Conservation (phyloP, 352 stramenopile genomes). For the Globisporangium mamillatum region DNA sequence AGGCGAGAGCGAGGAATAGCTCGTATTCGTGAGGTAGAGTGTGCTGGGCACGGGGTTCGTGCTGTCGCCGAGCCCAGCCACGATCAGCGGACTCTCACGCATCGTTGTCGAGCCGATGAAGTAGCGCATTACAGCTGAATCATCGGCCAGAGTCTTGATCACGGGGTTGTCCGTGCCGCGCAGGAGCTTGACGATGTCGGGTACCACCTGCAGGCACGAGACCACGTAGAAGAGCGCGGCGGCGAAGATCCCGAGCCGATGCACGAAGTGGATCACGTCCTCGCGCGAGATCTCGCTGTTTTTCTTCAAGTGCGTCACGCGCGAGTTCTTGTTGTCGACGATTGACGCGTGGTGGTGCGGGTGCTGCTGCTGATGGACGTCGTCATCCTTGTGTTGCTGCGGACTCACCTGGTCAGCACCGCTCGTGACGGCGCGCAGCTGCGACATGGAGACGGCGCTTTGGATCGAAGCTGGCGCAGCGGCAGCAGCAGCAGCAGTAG, state of each 20-base stretch:
- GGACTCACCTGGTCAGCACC: background rate
- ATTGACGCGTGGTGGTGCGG: background rate
- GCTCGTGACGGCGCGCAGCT: background rate
- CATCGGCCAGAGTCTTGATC: background rate
- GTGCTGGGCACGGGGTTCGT: conserved; percentile 25
- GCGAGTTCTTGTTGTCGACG: background rate
- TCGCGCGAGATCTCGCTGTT: conserved; percentile 2
- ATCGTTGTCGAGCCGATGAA: conserved; percentile 21
- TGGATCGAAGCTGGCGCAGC: background rate
- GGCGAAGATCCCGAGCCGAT: conserved; percentile 14
- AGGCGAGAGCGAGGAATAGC: conserved; percentile 17
- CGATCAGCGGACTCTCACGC: conserved; percentile 35
- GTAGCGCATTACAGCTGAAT: conserved; percentile 19
- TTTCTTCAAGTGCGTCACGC: conserved; percentile 1
- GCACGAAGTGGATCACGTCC: conserved; percentile 9
- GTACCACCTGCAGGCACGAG: conserved; percentile 13
- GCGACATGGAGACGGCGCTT: conserved; percentile 1
- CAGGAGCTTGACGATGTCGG: conserved; percentile 14
- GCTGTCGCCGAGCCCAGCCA: conserved; percentile 18
- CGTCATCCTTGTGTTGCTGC: too few species aligned
- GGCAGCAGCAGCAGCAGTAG: too few species aligned
- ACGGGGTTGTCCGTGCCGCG: conserved; percentile 11
- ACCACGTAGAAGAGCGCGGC: conserved; percentile 11
- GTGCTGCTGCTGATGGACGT: too few species aligned
- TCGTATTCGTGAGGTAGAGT: conserved; percentile 25